phyloP scores from a whole-genome alignment of 306 rosid genomes.

The Geum urbanum region DNA sequence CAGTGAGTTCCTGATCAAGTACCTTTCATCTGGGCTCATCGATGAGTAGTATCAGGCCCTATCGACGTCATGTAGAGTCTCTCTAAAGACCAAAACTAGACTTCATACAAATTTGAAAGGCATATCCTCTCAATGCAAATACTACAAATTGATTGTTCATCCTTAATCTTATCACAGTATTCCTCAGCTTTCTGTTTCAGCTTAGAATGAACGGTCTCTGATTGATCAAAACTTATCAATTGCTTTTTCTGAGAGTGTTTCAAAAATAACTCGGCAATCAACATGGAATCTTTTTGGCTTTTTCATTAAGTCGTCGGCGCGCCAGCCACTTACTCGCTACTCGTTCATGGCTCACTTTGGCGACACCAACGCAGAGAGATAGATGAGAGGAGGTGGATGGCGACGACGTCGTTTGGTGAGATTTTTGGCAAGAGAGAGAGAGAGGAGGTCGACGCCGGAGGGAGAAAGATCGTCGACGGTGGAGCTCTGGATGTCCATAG shows the following conservation, averaged over 20 bases:
- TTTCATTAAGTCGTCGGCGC: too few species aligned
- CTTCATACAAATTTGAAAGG: constrained; percentile 61
- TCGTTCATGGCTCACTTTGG: too few species aligned
- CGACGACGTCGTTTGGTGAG: too few species aligned
- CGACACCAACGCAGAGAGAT: too few species aligned
- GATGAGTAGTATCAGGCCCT: constrained; percentile 58
- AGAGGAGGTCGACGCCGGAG: too few species aligned
- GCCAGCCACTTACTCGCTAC: too few species aligned
- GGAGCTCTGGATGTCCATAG: too few species aligned
- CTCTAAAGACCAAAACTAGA: constrained; percentile 93
- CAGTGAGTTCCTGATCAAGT: constrained; percentile 61
- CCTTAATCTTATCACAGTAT: constrained; percentile 65
- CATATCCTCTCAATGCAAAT: constrained; percentile 71
- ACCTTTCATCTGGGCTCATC: constrained; percentile 64
- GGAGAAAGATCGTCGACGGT: too few species aligned
- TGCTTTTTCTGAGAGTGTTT: constrained; percentile 52
- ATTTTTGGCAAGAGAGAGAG: too few species aligned
- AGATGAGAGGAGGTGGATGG: too few species aligned
- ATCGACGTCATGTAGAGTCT: constrained; percentile 74
- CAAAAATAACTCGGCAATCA: too few species aligned
- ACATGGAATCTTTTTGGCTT: too few species aligned
- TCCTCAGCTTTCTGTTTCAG: constrained; percentile 63
- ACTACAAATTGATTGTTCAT: constrained; percentile 54
- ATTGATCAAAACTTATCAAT: constrained; percentile 84
- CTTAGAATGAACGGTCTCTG: constrained; percentile 55